Evolutionary conservation across 176 grass and related monocot species (phyloP).

Genomic region (Luzula sylvatica): DNA sequence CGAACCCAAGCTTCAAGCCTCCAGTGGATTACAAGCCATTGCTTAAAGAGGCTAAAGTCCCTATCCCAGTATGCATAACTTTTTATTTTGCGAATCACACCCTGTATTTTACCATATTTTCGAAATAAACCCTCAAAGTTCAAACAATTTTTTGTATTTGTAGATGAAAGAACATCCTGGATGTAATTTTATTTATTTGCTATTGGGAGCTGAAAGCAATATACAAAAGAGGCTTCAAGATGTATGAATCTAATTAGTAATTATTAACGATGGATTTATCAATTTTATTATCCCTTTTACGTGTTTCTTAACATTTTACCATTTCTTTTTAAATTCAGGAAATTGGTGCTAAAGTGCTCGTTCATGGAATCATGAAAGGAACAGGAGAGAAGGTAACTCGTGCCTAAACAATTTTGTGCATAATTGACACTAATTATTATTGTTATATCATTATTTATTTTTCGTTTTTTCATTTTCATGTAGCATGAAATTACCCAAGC

Average conservation of each 20-base stretch:
- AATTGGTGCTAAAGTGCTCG: conserved; percentile 64
- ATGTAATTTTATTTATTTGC: conserved; percentile 61
- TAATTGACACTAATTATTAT: too few species aligned
- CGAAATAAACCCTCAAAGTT: background rate
- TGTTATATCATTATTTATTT: conserved; percentile 1
- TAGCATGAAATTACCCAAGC: conserved; percentile 59
- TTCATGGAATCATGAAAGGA: conserved; percentile 66
- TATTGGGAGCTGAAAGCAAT: conserved; percentile 70
- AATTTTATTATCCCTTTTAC: background rate
- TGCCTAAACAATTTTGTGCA: too few species aligned
- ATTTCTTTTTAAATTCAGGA: conserved; percentile 41
- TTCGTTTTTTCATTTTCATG: conserved; percentile 10
- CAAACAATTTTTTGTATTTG: conserved; percentile 21
- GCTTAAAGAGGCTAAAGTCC: conserved; percentile 76
- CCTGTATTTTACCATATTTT: background rate
- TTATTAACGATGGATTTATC: background rate
- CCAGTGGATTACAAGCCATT: conserved; percentile 78
- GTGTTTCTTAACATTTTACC: conserved; percentile 1
- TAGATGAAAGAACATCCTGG: conserved; percentile 52
- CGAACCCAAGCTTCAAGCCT: conserved; percentile 73
- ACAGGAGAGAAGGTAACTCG: conserved; percentile 62
- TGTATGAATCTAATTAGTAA: conserved; percentile 32
- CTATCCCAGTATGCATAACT: conserved; percentile 49
- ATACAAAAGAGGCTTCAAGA: conserved; percentile 65
- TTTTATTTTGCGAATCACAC: background rate